These are phyloP conservation scores for Apophysomyces trapeziformis DNA, from an alignment of 371 early-diverging fungal species.

Conservation along the genomic window DNA sequence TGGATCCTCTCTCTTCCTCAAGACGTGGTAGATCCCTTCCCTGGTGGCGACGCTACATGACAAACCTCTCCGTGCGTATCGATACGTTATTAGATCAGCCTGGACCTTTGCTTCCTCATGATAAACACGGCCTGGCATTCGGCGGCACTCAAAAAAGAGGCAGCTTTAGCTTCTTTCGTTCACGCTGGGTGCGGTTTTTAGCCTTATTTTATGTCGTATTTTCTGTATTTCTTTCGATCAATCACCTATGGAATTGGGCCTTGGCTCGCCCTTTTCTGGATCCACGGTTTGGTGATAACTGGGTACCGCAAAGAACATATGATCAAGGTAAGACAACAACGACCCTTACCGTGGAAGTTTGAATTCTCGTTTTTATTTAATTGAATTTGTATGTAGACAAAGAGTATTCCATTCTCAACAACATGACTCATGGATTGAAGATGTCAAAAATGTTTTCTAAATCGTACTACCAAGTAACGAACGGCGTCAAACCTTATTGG, in stretches of 20 bases:
- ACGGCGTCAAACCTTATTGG: conserved; percentile 46
- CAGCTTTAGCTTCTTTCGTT: conserved; percentile 22
- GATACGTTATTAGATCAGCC: conserved; percentile 33
- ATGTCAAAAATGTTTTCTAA: conserved; percentile 54
- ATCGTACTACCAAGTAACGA: conserved; percentile 40
- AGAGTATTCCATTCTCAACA: conserved; percentile 38
- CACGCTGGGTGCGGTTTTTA: conserved; percentile 36
- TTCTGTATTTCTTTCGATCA: conserved; percentile 45
- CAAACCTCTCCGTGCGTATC: conserved; percentile 15
- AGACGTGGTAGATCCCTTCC: conserved; percentile 2
- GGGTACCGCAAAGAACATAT: conserved; percentile 51
- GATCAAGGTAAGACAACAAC: conserved; percentile 35
- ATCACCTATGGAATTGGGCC: conserved; percentile 44
- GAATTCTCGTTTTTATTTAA: no score
- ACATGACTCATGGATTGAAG: conserved; percentile 48
- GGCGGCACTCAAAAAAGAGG: conserved; percentile 39
- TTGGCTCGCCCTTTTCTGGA: conserved; percentile 18
- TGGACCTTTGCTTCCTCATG: conserved; percentile 45
- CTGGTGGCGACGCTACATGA: conserved; percentile 17
- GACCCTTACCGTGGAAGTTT: no score
- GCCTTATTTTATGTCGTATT: conserved; percentile 45
- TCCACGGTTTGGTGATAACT: conserved; percentile 28
- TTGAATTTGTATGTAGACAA: conserved; percentile 27
- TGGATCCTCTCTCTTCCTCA: conserved; percentile 2
- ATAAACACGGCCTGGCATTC: conserved; percentile 45